Base-by-base conservation (phyloP, 345 rosid genomes). In the Punica granatum region DNA sequence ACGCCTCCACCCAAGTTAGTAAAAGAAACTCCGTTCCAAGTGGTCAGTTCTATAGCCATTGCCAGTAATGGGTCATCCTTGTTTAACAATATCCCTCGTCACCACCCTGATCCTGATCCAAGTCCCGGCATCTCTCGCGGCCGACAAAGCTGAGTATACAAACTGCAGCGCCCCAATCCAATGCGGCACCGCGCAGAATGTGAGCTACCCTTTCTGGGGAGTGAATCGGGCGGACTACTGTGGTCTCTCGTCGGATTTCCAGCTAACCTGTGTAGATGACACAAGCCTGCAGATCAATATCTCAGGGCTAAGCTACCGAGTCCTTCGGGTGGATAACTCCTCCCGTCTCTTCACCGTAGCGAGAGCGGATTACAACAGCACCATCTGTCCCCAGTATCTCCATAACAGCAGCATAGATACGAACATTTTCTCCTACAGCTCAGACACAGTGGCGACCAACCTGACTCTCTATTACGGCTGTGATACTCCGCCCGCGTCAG, bases 181-280 rank as follows among this genome's bases (percentile, higher is more conserved):
- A n/a, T 30, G 66, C 53, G 66, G 72, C 11, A 35, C 0, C 72
- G 21, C 44, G 59, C 14, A 58, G 49, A 39, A 68, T 54, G 19
- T 79, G 23, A 25, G 30, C 32, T 83, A 71, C 49, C 82, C 80
- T 11, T 83, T 83, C 70, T 79, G 73, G 80, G 81, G 75, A 25
- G 36, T 19, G 11, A 36, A 48, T 61, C 69, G 58, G 35, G 39
- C 70, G 28, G 37, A 14, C 9, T 64, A 67, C 39, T 80, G 83
- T 4, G 83, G 87, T 2, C 53, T 6, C 8, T 68, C 65, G 5
- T n/a, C 4, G 0, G 66, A 33, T 0, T 79, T 77, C 16, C 12
- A 64, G 37, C 65, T 81, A 4, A 32, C 56, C 42, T 77, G 83
- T 37, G 70, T 33, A 7, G 53, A 26, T 32, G 34, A 70, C 13